Evolutionary conservation across 2,329 filamentous ascomycete species (phyloP), one percentile per base, ranked within the genome.

Genomic region (Fusarium duplospermum): DNA sequence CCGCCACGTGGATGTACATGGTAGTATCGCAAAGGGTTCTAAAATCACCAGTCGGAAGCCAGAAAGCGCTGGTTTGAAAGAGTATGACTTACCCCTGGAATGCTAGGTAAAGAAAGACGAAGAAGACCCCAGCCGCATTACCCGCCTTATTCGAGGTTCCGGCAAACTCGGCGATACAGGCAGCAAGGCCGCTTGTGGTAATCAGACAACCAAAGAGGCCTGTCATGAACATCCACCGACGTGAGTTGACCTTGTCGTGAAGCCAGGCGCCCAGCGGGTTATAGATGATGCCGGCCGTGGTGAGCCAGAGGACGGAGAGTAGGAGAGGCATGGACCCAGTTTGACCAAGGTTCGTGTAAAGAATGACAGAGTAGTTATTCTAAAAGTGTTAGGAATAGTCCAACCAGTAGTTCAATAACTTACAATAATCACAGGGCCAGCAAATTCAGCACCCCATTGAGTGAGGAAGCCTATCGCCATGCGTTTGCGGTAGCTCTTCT

Each of bases 381-480:
- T 86, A 29, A 4, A 45, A 22, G 40, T 22, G 40, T 45, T 45
- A 45, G 40, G 6, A 45, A 45, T 45, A 45, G 11, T 45, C 22
- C 20, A 45, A 14, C 1, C 0, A 0, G 0, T 0, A 5, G 47
- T 72, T 72, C 9, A 72, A 50, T 10, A 1, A 82, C 85, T 77
- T 66, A 86, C 85, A 65, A 88, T 88, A 18, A 88, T 85, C 1
- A 88, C 80, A 13, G 86, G 85, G 0, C 87, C 87, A 20, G 83
- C 85, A 73, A 88, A 88, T 62, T 88, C 86, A 2, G 86, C 86
- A 24, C 86, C 86, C 85, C 86, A 88, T 71, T 88, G 86, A 0
- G 86, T 88, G 36, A 88, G 77, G 69, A 88, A 88, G 0, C 86
- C 86, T 45, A 88, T 86, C 2, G 83, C 80, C 85, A 88, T 87